A percentile compares a stretch with the other conserved stretches of the same genome.
phyloP scores from a whole-genome alignment of 2,329 filamentous ascomycete species.

The Botrytis deweyae region DNA sequence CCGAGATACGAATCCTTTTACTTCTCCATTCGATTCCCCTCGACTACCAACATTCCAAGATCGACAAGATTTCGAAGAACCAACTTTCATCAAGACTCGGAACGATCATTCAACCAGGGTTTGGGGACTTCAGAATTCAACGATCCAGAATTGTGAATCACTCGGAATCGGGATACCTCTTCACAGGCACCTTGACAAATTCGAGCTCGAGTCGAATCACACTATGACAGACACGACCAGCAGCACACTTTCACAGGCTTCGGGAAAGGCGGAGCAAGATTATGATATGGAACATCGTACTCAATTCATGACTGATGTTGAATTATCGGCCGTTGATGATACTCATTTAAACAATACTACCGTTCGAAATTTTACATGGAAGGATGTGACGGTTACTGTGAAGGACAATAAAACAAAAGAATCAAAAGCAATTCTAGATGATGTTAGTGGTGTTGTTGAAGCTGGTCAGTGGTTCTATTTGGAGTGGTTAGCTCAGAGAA shows the following conservation, averaged over 20 bases:
- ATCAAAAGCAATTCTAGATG: conserved; percentile 60
- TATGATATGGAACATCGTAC: conserved; percentile 12
- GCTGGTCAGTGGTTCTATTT: conserved; percentile 48
- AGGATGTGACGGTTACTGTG: conserved; percentile 65
- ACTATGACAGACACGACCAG: conserved; percentile 20
- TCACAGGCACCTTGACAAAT: neutral
- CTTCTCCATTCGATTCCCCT: conserved; percentile 4
- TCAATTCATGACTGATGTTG: conserved; percentile 32
- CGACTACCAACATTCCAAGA: neutral
- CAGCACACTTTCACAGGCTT: conserved; percentile 17
- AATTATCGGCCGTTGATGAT: conserved; percentile 31
- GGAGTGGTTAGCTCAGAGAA: neutral
- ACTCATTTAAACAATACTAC: conserved; percentile 59
- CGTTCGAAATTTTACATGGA: conserved; percentile 66
- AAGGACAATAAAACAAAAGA: conserved; percentile 67
- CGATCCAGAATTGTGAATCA: neutral
- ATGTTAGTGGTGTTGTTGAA: conserved; percentile 62
- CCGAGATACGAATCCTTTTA: conserved; percentile 12
- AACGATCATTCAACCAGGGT: neutral
- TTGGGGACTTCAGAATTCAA: neutral
- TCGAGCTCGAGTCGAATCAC: neutral
- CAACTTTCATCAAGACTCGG: neutral
- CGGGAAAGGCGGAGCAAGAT: conserved; percentile 14
- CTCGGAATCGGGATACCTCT: neutral
- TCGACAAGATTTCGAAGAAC: neutral